Evolutionary conservation across 2,329 filamentous ascomycete genomes (phyloP).

Genomic region (Ceratocystis variospora): DNA sequence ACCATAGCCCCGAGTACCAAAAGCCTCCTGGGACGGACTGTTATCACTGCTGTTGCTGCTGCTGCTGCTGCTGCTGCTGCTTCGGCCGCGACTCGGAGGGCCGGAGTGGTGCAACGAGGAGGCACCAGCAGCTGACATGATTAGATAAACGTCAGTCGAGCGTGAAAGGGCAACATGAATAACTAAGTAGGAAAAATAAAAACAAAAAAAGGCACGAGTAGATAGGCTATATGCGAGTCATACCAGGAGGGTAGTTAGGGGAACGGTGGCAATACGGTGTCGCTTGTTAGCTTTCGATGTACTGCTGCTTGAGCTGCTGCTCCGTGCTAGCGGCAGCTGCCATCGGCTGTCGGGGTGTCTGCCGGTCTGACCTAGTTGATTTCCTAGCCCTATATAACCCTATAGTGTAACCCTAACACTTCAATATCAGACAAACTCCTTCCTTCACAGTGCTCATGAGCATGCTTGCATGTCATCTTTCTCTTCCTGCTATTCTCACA

Average conservation of each 20-base stretch:
- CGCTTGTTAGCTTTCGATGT: background rate
- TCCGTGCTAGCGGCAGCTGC: background rate
- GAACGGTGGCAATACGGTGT: constrained; percentile 24
- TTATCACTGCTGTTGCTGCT: constrained; percentile 26
- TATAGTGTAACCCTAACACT: background rate
- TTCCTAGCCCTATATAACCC: background rate
- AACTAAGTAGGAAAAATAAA: background rate
- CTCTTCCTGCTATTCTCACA: too few relatives aligned
- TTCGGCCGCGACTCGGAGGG: constrained; percentile 27
- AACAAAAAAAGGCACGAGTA: constrained; percentile 20
- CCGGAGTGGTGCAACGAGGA: constrained; percentile 13
- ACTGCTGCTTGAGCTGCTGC: background rate
- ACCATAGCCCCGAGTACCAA: constrained; percentile 23
- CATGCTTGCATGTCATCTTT: too few relatives aligned
- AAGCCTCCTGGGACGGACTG: constrained; percentile 29
- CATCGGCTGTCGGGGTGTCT: background rate
- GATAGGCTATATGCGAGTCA: background rate
- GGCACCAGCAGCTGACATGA: constrained; percentile 17
- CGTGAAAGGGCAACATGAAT: background rate
- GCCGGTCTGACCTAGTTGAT: too few relatives aligned
- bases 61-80: background rate
- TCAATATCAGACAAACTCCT: background rate
- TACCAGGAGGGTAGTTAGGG: constrained; percentile 21
- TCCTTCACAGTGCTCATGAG: too few relatives aligned
- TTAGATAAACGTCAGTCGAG: constrained; percentile 19